Conservation (phyloP, 352 stramenopile genomes). For the Pythium pectinolyticum region DNA sequence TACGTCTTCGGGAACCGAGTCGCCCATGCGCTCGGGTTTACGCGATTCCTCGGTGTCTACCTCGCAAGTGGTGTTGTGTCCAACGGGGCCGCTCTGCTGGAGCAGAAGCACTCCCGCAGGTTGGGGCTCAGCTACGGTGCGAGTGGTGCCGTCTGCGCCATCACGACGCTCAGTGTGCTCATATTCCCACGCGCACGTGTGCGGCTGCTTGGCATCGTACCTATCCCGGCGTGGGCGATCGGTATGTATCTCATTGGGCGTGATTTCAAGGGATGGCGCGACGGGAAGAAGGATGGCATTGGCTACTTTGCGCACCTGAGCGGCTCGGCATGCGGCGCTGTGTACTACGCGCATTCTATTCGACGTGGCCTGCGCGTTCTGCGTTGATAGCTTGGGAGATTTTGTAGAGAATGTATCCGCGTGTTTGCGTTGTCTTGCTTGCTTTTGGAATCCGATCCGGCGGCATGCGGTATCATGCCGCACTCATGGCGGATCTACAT, state of each 20-base stretch:
- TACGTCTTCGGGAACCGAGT: conserved; percentile 78
- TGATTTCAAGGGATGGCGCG: conserved; percentile 68
- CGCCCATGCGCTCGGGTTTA: conserved; percentile 61
- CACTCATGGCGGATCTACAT: too few species aligned
- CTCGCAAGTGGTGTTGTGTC: conserved; percentile 68
- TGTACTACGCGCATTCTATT: conserved; percentile 69
- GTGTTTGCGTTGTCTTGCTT: too few species aligned
- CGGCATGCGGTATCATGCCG: too few species aligned
- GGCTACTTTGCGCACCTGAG: conserved; percentile 76
- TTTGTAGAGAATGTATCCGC: too few species aligned
- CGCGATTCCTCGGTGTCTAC: conserved; percentile 74
- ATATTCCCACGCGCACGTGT: conserved; percentile 69
- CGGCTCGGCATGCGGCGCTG: conserved; percentile 54
- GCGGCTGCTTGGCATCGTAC: conserved; percentile 73
- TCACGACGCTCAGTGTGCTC: conserved; percentile 72
- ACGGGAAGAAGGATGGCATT: conserved; percentile 49
- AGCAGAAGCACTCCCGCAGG: conserved; percentile 53
- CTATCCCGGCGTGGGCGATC: conserved; percentile 70
- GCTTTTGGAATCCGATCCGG: too few species aligned
- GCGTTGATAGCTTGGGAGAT: too few species aligned
- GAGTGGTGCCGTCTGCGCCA: conserved; percentile 76
- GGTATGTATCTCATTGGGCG: conserved; percentile 72
- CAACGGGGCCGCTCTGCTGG: conserved; percentile 53
- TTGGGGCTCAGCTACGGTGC: conserved; percentile 62
- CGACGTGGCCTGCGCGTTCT: conserved; percentile 35